Evolutionary conservation across 257 asterid genomes (phyloP), one percentile per base, ranked within the genome.

Genomic region (Capsicum baccatum): DNA sequence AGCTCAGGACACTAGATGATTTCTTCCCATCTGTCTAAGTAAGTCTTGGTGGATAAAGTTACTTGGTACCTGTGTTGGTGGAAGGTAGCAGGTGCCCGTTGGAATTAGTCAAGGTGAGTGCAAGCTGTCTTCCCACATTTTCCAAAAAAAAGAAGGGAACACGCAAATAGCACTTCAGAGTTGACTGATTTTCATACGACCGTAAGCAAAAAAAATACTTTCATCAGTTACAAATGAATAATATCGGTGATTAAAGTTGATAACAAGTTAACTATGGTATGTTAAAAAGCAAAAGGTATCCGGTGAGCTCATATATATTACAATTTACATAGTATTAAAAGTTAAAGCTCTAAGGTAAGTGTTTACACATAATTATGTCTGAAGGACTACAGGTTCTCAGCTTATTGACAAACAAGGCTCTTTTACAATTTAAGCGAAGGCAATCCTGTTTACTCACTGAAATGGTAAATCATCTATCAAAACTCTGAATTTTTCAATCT

Each of bases 401-500:
- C 19, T 69, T 39, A 39, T 39, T 39, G 44, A 39, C 44, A 39
- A 39, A 39, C 44, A 39, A 39, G 44, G 44, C 44, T 39, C 44
- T 26, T 26, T 26, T 26, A 26, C 33, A 26, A 26, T 26, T 26
- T 26, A 26, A 26, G 33, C 33, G 33, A 26, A 39, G 44, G 44
- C 0, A 39, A 39, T 69, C 78, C 0, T 16, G 55, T 39, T 69
- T 39, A 69, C 79, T 16, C 79, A 69, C 50, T 69, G 52, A 39
- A 69, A 69, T 39, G 78, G 78, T 69, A 69, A 69, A 69, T 69
- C 19, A 69, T 69, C 55, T 39, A 67, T 26, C 54, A 39, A 17
- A 69, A 69, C 78, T 16, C 8, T 69, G 33, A 69, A 69, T 39
- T 69, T 68, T 69, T 69, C 55, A 69, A 69, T 44, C 78, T 33